Evolutionary conservation across 2,329 filamentous ascomycete species (phyloP).

Genomic region (Diaporthe longicolla): DNA sequence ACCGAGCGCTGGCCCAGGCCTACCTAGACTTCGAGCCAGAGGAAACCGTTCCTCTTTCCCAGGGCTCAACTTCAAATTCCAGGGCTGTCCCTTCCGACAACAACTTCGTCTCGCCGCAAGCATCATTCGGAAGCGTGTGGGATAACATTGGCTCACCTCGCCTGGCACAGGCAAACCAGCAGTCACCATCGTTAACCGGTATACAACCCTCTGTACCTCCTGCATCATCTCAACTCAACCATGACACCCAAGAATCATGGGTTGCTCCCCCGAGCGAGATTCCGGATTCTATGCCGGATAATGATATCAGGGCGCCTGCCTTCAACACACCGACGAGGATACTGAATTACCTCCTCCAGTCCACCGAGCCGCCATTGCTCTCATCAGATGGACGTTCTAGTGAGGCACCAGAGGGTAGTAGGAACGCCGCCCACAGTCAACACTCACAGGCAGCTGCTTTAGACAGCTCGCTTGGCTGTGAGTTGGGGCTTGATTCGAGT

Average conservation of each 20-base stretch:
- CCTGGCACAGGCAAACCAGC: constrained; percentile 35
- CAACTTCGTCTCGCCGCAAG: constrained; percentile 45
- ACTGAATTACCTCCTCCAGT: constrained; percentile 63
- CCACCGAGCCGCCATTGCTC: constrained; percentile 49
- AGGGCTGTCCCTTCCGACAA: neutral
- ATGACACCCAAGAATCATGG: constrained; percentile 55
- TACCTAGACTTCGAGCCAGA: constrained; percentile 64
- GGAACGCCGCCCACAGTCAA: neutral
- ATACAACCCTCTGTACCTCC: neutral
- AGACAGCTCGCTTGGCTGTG: neutral
- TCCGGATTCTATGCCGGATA: constrained; percentile 67
- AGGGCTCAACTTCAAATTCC: constrained; percentile 13
- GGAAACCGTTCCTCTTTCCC: constrained; percentile 38
- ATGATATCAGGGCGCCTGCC: constrained; percentile 49
- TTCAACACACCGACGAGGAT: constrained; percentile 65
- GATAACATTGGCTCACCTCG: constrained; percentile 49
- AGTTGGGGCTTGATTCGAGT: neutral
- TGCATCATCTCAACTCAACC: constrained; percentile 11
- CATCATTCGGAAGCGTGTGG: constrained; percentile 51
- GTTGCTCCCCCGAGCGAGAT: constrained; percentile 64
- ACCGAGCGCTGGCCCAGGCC: constrained; percentile 64
- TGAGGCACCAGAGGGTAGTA: neutral
- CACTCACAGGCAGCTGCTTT: neutral
- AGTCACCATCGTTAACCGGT: neutral
- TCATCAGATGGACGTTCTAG: constrained; percentile 38